Evolutionary conservation across 2,329 filamentous ascomycete species (phyloP).

Genomic region (Penicillium sp.): DNA sequence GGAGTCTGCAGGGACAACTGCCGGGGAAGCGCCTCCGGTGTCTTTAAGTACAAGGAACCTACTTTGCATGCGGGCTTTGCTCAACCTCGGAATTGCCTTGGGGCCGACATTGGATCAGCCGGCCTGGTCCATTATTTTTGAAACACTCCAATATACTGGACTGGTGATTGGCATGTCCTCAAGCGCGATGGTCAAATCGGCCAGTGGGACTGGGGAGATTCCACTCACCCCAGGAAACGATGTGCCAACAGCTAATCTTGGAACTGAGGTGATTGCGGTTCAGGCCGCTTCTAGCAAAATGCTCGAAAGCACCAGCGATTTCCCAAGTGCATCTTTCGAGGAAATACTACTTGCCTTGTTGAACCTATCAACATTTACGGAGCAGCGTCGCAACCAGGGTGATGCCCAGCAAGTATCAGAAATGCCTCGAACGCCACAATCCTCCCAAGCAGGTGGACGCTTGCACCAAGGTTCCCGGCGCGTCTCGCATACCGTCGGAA

Average conservation of each 20-base stretch:
- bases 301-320: slow-evolving; percentile 88
- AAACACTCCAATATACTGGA: slow-evolving; percentile 89
- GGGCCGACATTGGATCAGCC: slow-evolving; percentile 77
- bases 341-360: slow-evolving; percentile 75
- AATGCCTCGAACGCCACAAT: slow-evolving; percentile 22
- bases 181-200: slow-evolving; percentile 29
- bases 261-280: slow-evolving; percentile 79
- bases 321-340: slow-evolving; percentile 77
- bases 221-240: slow-evolving; percentile 36
- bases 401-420: slow-evolving; percentile 56
- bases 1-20: slow-evolving; percentile 25
- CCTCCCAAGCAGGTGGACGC: slow-evolving; percentile 26
- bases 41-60: slow-evolving; percentile 84
- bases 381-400: slow-evolving; percentile 48
- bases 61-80: slow-evolving; percentile 79
- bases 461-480: slow-evolving; percentile 40
- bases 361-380: slow-evolving; percentile 56
- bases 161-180: slow-evolving; percentile 64
- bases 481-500: slow-evolving; percentile 42
- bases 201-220: slow-evolving; percentile 30
- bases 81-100: slow-evolving; percentile 94
- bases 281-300: slow-evolving; percentile 82
- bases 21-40: slow-evolving; percentile 45
- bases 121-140: slow-evolving; percentile 85
- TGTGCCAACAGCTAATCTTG: slow-evolving; percentile 63